A percentile compares a stretch with the other conserved stretches of the same genome.
Conservation (phyloP, 1,284 basidiomycete species). For the Ganoderma multipileum region DNA sequence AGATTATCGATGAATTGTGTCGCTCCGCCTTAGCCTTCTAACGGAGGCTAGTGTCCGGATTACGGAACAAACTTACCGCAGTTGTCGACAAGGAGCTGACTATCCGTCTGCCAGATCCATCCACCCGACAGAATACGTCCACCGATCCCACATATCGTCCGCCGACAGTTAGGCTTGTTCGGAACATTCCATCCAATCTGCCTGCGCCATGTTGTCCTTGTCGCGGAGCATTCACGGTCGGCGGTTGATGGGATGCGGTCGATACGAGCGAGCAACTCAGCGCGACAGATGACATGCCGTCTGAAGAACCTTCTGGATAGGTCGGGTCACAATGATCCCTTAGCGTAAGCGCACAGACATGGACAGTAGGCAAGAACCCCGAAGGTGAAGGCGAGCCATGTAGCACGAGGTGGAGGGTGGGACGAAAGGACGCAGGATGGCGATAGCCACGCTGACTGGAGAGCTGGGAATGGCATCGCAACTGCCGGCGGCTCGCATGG, state of each 20-base stretch:
- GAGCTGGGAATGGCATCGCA: slow-evolving; percentile 11
- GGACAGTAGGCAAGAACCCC: not conserved
- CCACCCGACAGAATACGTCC: not conserved
- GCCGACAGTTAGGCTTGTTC: not conserved
- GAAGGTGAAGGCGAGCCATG: not conserved
- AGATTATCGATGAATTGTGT: slow-evolving; percentile 1
- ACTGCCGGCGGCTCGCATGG: slow-evolving; percentile 9
- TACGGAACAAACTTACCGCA: slow-evolving; percentile 1
- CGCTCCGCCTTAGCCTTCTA: not conserved
- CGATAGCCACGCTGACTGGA: not conserved
- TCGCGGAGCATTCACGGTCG: not conserved
- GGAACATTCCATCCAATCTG: not conserved
- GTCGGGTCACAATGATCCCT: not conserved
- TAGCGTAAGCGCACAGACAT: not conserved
- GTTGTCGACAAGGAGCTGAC: not conserved
- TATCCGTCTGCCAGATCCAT: not conserved
- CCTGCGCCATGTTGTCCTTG: not conserved
- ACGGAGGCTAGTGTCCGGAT: not conserved
- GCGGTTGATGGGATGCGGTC: not conserved
- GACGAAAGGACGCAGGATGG: not conserved
- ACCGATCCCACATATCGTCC: not conserved
- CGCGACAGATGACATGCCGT: not conserved
- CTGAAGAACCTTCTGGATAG: not conserved
- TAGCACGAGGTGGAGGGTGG: not conserved
- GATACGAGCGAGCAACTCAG: not conserved